Conservation (phyloP, 2,329 filamentous ascomycete species). For the Xylariaceae sp. region DNA sequence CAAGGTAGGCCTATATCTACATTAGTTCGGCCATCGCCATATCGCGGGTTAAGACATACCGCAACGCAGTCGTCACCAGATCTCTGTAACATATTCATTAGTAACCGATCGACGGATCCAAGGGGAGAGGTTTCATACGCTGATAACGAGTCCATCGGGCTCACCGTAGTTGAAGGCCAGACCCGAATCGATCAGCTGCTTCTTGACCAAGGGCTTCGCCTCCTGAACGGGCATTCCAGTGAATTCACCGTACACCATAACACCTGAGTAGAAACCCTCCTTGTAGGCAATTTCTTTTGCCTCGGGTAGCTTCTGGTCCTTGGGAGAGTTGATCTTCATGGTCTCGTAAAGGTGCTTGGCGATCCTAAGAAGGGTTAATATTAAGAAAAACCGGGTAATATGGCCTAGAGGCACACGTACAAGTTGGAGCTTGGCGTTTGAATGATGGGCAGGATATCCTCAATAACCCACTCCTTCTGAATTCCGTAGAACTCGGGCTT, state of each 20-base stretch:
- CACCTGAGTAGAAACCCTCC: constrained; percentile 94
- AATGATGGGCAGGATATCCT: constrained; percentile 85
- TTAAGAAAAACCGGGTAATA: not conserved
- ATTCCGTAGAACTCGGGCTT: constrained; percentile 96
- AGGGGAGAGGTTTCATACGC: constrained; percentile 5
- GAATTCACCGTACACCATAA: constrained; percentile 81
- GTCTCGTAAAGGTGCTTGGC: constrained; percentile 15
- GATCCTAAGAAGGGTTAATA: constrained; percentile 5
- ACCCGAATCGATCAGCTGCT: constrained; percentile 68
- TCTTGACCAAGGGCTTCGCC: constrained; percentile 79
- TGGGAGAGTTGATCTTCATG: constrained; percentile 86
- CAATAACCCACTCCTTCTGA: constrained; percentile 90
- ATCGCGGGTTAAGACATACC: constrained; percentile 6
- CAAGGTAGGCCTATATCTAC: constrained; percentile 59
- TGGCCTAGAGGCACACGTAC: not conserved
- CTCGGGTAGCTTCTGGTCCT: constrained; percentile 87
- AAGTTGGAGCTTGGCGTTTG: constrained; percentile 66
- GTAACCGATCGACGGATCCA: not conserved
- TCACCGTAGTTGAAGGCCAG: constrained; percentile 90
- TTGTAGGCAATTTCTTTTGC: constrained; percentile 97
- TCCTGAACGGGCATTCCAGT: constrained; percentile 80
- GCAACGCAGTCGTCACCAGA: constrained; percentile 92
- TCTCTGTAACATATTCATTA: constrained; percentile 48
- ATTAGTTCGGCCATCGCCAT: not conserved
- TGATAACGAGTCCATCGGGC: constrained; percentile 52